Evolutionary conservation across 495 filamentous ascomycete genomes (phyloP).

Genomic region (Tirmania nivea): DNA sequence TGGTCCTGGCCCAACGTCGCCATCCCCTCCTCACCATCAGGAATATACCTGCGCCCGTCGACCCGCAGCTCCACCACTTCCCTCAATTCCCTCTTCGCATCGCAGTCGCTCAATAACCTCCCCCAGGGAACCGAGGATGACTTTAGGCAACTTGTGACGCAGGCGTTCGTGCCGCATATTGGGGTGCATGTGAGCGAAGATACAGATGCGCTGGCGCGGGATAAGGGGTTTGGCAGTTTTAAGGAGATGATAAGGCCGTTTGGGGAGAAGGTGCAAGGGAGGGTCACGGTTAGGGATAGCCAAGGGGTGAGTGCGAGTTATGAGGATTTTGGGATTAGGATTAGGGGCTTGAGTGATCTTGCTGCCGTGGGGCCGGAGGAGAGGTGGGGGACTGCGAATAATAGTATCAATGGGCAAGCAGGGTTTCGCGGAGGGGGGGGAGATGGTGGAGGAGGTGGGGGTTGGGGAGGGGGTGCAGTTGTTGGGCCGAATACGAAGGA

Average conservation of each 20-base stretch:
- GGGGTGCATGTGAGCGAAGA: conserved; percentile 65
- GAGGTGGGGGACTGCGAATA: background rate
- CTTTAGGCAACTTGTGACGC: conserved; percentile 35
- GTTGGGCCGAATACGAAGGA: background rate
- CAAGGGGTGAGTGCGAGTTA: conserved; percentile 56
- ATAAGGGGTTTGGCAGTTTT: conserved; percentile 74
- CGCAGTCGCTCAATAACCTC: background rate
- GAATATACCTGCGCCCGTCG: conserved; percentile 11
- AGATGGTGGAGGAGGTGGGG: no score
- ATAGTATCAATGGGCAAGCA: background rate
- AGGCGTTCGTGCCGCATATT: conserved; percentile 70
- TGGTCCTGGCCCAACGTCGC: conserved; percentile 10
- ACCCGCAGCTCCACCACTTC: conserved; percentile 14
- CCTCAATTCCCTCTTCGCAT: conserved; percentile 12
- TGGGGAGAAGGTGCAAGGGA: conserved; percentile 72
- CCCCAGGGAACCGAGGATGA: background rate
- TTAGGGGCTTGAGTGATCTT: conserved; percentile 44
- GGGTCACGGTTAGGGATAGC: conserved; percentile 77
- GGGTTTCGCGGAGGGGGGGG: no score
- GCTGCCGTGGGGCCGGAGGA: conserved; percentile 14
- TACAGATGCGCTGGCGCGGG: conserved; percentile 52
- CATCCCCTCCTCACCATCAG: conserved; percentile 6
- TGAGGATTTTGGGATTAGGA: conserved; percentile 79
- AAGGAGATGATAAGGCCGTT: conserved; percentile 73
- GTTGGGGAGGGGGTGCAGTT: background rate